Evolutionary conservation across 768 basidiomycete genomes (phyloP).

Genomic region (Kwoniella mangroviensis): DNA sequence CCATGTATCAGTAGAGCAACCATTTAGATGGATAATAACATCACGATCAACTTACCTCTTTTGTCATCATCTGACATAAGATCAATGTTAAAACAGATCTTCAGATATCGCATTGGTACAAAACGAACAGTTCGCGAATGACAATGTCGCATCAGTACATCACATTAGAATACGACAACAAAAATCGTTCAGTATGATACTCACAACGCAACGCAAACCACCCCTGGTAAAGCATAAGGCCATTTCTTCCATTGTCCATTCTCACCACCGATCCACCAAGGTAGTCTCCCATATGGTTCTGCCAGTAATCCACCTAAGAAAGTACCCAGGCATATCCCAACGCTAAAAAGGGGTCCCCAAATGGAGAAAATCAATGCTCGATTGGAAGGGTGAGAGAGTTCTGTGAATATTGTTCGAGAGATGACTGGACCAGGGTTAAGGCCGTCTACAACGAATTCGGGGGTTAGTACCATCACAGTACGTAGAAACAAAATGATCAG

Average conservation of each 20-base stretch:
- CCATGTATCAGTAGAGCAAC: too few relatives aligned
- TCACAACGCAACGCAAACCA: conserved; percentile 30
- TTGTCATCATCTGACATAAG: not conserved
- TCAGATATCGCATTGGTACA: too few relatives aligned
- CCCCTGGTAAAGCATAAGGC: conserved; percentile 45
- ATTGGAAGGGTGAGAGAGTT: conserved; percentile 36
- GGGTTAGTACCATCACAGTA: too few relatives aligned
- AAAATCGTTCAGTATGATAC: not conserved
- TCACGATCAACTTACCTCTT: not conserved
- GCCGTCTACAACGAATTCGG: too few relatives aligned
- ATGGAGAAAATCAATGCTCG: conserved; percentile 43
- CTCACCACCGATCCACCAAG: conserved; percentile 36
- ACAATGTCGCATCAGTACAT: too few relatives aligned
- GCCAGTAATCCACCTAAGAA: conserved; percentile 36
- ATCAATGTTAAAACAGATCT: not conserved
- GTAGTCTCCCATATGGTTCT: conserved; percentile 36
- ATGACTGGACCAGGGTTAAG: conserved; percentile 35
- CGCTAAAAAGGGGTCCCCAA: conserved; percentile 34
- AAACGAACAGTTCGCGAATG: too few relatives aligned
- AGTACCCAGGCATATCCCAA: conserved; percentile 36
- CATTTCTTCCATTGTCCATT: conserved; percentile 28
- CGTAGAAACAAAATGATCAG: too few relatives aligned
- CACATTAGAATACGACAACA: too few relatives aligned
- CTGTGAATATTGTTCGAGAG: conserved; percentile 29
- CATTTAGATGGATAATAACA: too few relatives aligned